Evolutionary conservation across 176 grass and related monocot genomes (phyloP).

Genomic region (Chloris gayana): DNA sequence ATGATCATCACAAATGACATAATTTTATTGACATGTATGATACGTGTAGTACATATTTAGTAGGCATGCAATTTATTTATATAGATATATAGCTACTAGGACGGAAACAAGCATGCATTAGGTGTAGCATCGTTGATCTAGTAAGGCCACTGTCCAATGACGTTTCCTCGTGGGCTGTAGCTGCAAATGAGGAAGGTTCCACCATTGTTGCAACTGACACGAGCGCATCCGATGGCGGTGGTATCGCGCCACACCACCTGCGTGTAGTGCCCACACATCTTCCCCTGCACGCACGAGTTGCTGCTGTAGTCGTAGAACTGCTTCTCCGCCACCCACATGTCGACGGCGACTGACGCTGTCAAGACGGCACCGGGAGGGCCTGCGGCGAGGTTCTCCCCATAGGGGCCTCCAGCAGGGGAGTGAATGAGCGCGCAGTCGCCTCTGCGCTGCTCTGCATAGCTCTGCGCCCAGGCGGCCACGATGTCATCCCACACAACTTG

Average conservation of each 20-base stretch:
- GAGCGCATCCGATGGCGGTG: slow-evolving; percentile 48
- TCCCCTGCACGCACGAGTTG: neutral
- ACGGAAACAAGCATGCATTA: no score
- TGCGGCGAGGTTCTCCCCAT: neutral
- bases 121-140: neutral
- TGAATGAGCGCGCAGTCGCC: neutral
- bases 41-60: no score
- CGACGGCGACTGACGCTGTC: neutral
- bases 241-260: slow-evolving; percentile 62
- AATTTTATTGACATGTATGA: no score
- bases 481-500: neutral
- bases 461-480: neutral
- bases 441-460: neutral
- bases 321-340: neutral
- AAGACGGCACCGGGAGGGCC: neutral
- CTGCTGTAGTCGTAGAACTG: neutral
- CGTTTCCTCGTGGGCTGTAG: slow-evolving; percentile 58
- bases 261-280: slow-evolving; percentile 42
- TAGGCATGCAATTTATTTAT: no score
- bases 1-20: no score
- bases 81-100: no score
- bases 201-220: slow-evolving; percentile 26
- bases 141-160: slow-evolving; percentile 42
- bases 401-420: neutral
- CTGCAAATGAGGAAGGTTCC: slow-evolving; percentile 52